A percentile compares a stretch with the other conserved stretches of the same genome.
Conservation (phyloP, 805 yeast species). For the Lipomyces spencermartinsiae region DNA sequence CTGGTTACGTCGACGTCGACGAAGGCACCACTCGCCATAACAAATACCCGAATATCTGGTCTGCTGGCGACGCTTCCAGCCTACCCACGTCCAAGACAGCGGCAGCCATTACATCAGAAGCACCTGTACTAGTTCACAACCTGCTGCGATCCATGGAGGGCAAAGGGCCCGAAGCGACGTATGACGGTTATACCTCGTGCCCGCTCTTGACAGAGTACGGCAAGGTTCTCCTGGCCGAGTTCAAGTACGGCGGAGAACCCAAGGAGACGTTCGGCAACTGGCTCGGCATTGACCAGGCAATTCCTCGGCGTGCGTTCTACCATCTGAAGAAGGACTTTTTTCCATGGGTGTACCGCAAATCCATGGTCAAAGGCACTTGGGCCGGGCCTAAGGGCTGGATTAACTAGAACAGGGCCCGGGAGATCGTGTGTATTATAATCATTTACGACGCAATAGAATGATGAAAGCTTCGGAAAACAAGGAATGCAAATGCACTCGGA, state of each 20-base stretch:
- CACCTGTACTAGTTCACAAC: neutral
- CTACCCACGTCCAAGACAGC: neutral
- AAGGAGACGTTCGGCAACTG: neutral
- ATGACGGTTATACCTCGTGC: neutral
- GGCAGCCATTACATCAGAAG: neutral
- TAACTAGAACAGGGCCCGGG: neutral
- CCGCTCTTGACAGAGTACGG: neutral
- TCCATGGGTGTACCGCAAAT: neutral
- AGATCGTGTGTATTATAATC: neutral
- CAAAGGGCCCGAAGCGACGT: neutral
- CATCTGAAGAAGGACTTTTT: neutral
- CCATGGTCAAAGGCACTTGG: neutral
- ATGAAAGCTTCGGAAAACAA: neutral
- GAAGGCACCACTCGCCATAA: neutral
- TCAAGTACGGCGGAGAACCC: neutral
- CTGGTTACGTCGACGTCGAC: neutral
- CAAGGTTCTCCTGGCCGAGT: neutral
- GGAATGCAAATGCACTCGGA: neutral
- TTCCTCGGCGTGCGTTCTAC: neutral
- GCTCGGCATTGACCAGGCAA: neutral
- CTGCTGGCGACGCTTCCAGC: neutral
- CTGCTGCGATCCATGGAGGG: neutral
- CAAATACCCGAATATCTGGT: neutral
- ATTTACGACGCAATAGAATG: neutral
- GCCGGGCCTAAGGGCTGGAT: neutral